Evolutionary conservation across 2,329 filamentous ascomycete genomes (phyloP), one percentile per base, ranked within the genome.

Genomic region (Graphilbum sp.): DNA sequence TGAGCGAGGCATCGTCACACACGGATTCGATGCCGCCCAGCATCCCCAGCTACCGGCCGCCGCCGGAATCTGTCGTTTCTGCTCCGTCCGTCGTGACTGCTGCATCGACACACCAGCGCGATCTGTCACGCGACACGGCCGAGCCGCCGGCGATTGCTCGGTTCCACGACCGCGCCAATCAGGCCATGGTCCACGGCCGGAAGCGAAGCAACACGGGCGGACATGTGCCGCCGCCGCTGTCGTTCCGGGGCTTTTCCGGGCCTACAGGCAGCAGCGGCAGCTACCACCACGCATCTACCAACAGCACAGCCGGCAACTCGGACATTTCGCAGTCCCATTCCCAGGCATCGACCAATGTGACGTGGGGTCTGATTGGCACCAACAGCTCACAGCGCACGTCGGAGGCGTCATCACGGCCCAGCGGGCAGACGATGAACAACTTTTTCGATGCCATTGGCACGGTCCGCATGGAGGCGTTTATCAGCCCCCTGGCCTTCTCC

Each of bases 381-480:
- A 52, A 56, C 3, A 25, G 18, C 4, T 69, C 66, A 5, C 60
- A 64, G 42, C 61, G 67, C n/a, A 68, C 66, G 3, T 71, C 68
- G 0, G 69, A 74, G 43, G 65, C 67, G 3, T 73, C 68, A 1
- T 69, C 65, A 23, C 47, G 55, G 1, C 58, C 62, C 1, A 61
- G 60, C 44, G 52, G 46, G 2, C 39, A 50, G 3, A 45, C 43
- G n/a, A 51, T 50, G 51, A 52, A 47, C 41, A 75, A 75, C 54
- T 87, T 90, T 60, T 90, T 90, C 51, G 86, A 92, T 49, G 81
- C 81, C 1, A 79, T 92, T 41, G 86, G 87, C 2, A 96, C 87
- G 2, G 75, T 96, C 34, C 75, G 90, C 21, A 96, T 98, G 88
- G 88, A 96, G 56, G 90, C 90, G 0, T 98, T 96, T 55, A 92